These are phyloP conservation scores for Leccinum aurantiacum DNA, from an alignment of 768 basidiomycete genomes.

Conservation along the genomic window DNA sequence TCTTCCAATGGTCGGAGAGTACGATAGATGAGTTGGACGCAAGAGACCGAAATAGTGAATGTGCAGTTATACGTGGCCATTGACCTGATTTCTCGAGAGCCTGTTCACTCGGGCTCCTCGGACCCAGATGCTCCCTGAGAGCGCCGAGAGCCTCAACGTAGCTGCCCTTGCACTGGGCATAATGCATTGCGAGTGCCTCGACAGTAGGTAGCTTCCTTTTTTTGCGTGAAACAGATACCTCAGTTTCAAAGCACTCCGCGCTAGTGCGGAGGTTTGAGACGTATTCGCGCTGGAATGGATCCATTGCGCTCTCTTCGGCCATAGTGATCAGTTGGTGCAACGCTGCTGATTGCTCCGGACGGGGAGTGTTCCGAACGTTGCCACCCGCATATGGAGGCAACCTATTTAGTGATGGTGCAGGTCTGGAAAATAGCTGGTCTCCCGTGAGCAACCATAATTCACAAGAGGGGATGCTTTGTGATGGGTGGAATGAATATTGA, in stretches of 20 bases:
- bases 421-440: background rate
- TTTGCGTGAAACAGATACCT: background rate
- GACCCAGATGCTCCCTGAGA: conserved; percentile 15
- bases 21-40: conserved; percentile 21
- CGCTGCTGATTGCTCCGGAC: background rate
- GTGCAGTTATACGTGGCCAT: conserved; percentile 40
- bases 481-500: background rate
- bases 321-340: conserved; percentile 5
- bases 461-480: background rate
- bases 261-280: conserved; percentile 16
- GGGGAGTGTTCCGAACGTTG: background rate
- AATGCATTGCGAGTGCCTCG: conserved; percentile 8
- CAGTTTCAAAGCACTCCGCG: conserved; percentile 12
- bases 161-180: conserved; percentile 1
- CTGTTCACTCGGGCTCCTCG: conserved; percentile 10
- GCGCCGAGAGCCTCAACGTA: background rate
- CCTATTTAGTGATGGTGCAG: background rate
- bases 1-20: conserved; percentile 31
- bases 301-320: background rate
- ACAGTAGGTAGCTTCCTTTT: background rate
- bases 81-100: conserved; percentile 24
- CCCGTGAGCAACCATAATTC: background rate
- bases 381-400: background rate
- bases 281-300: conserved; percentile 16
- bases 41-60: conserved; percentile 31